phyloP scores from a whole-genome alignment of 2,329 filamentous ascomycete genomes.

The Xylariaceae sp. region DNA sequence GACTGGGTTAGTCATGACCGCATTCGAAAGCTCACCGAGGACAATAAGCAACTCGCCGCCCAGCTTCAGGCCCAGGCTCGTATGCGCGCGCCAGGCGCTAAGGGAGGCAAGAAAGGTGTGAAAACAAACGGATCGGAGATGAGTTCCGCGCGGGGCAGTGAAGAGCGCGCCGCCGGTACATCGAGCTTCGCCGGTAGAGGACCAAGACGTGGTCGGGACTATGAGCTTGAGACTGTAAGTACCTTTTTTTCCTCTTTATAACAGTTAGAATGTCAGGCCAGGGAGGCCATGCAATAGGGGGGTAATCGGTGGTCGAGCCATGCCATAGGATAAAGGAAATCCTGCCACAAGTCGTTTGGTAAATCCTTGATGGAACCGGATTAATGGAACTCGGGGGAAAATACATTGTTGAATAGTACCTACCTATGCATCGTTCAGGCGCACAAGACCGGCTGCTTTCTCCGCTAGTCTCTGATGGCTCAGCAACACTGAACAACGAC shows the following conservation, averaged over 20 bases:
- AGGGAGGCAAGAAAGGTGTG: constrained; percentile 58
- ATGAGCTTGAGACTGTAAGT: constrained; percentile 81
- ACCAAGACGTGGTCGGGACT: constrained; percentile 77
- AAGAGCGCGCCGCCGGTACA: constrained; percentile 72
- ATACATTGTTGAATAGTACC: neutral
- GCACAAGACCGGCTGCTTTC: neutral
- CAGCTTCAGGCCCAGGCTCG: constrained; percentile 69
- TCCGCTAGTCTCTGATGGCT: too few species aligned
- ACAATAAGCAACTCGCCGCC: constrained; percentile 87
- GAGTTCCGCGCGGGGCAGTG: constrained; percentile 73
- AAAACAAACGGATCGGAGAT: constrained; percentile 59
- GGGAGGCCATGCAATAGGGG: constrained; percentile 1
- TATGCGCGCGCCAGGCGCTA: constrained; percentile 42
- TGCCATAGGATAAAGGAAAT: neutral
- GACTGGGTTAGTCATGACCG: constrained; percentile 97
- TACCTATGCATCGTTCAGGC: constrained; percentile 1
- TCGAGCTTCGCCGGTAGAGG: constrained; percentile 68
- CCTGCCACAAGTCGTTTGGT: neutral
- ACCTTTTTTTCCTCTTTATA: constrained; percentile 22
- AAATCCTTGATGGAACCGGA: neutral
- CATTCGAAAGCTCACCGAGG: constrained; percentile 90
- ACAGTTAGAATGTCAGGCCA: too few species aligned
- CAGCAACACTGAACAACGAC: too few species aligned
- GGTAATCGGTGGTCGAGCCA: constrained; percentile 5
- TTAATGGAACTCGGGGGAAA: neutral